Base-by-base conservation (phyloP, 139 green algal species). In the Micromonas pusilla region DNA sequence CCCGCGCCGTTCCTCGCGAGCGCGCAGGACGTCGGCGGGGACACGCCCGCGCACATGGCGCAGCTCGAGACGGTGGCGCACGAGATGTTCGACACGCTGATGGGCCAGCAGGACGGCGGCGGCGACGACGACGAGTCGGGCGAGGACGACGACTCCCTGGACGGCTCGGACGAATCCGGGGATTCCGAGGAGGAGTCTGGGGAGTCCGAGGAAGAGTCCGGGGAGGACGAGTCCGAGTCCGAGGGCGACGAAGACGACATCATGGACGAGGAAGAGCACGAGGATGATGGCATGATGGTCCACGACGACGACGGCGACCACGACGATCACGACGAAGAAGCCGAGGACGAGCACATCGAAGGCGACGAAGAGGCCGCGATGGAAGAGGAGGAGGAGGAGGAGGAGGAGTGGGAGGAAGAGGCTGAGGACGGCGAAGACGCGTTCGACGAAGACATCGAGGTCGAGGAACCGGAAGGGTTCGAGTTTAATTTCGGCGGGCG, bases 221-320 rank as follows among this genome's bases (percentile, higher is more conserved):
- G 21, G 76, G 19, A 2, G 33, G 63, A 64, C 54, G 67, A 31
- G 31, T 25, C 64, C 30, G 57, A 26, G 34, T 66, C 32, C 37
- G 64, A 52, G 28, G 77, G n/a, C 57, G 78, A 79, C 4, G 81
- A 85, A 28, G 81, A 64, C 32, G 77, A 82, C 62, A 72, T 82
- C 63, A 71, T 76, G 25, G 36, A 60, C 20, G 38, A 72, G 45
- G n/a, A 45, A 16, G 60, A 70, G 30, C 45, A 73, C 26, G 52
- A 36, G 2, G 73, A 81, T 28, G 82, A 79, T 36, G 33, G 52
- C 66, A 5, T 72, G 26, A 38, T 52, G 21, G 36, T n/a, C 70
- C 21, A 33, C 13, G 62, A 23, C 36, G 52, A 32, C 66, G 53
- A 77, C 32, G 66, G 31, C 4, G 54, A 73, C 3, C 68, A 82